Conservation (phyloP, 2,329 filamentous ascomycete genomes). For the Verticillium longisporum region DNA sequence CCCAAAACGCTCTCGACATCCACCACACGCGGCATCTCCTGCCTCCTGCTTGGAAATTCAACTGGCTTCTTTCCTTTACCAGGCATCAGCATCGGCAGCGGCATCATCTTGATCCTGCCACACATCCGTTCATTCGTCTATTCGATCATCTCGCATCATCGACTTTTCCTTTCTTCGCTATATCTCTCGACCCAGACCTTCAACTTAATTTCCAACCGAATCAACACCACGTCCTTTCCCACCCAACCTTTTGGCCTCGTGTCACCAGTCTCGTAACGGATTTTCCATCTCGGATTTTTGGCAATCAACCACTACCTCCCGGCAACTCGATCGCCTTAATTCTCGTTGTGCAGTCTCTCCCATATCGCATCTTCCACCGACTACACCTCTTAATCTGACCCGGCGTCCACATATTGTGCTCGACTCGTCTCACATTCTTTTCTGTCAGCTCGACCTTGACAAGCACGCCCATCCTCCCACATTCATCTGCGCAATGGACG, state of each 20-base stretch:
- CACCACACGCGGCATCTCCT: not conserved
- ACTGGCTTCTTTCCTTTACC: not conserved
- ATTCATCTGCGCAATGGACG: slow-evolving; percentile 62
- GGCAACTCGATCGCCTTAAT: not conserved
- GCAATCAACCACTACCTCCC: slow-evolving; percentile 10
- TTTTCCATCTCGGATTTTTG: slow-evolving; percentile 20
- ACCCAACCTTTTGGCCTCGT: not conserved
- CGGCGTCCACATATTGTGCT: slow-evolving; percentile 8
- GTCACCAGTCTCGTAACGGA: slow-evolving; percentile 4
- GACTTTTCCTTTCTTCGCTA: not conserved
- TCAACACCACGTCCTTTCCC: not conserved
- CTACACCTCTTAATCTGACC: slow-evolving; percentile 10
- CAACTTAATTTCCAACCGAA: not conserved
- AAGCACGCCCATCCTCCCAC: slow-evolving; percentile 3
- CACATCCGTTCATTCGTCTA: not conserved
- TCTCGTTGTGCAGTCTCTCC: not conserved
- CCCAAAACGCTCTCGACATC: not conserved
- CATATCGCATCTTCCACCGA: not conserved
- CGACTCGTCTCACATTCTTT: slow-evolving; percentile 8
- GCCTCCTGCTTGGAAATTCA: not conserved
- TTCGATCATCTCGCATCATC: not conserved
- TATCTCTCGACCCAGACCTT: not conserved
- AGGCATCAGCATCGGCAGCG: not conserved
- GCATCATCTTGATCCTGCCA: not conserved
- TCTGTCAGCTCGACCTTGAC: slow-evolving; percentile 3